A percentile compares a stretch with the other conserved stretches of the same genome.
These are phyloP conservation scores for Calophaca sinica DNA, from an alignment of 306 rosid genomes.

Conservation along the genomic window DNA sequence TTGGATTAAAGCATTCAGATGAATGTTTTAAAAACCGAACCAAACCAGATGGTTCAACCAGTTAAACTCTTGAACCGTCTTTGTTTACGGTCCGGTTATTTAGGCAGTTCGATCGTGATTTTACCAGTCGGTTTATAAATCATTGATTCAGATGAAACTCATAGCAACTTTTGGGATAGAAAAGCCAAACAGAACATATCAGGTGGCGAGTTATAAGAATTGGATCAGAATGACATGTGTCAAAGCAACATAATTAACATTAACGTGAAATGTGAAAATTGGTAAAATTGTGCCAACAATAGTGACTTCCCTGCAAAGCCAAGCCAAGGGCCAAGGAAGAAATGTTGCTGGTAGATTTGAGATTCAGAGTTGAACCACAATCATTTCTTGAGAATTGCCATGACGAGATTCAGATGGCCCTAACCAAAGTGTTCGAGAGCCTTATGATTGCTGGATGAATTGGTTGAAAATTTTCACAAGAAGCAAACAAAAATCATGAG, in stretches of 20 bases:
- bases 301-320: conserved; percentile 45
- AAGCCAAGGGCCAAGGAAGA: conserved; percentile 28
- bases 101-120: too few relatives aligned
- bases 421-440: conserved; percentile 7
- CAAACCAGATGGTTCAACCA: too few relatives aligned
- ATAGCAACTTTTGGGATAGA: background rate
- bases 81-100: too few relatives aligned
- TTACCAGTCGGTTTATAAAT: too few relatives aligned
- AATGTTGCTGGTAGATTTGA: background rate
- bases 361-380: conserved; percentile 17
- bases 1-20: background rate
- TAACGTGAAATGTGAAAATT: conserved; percentile 39
- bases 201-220: background rate
- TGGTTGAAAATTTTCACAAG: background rate
- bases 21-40: too few relatives aligned
- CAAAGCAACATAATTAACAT: too few relatives aligned
- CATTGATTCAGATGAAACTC: background rate
- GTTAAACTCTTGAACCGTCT: too few relatives aligned
- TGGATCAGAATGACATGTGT: background rate
- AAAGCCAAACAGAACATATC: background rate
- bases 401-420: background rate
- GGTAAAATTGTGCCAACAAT: background rate
- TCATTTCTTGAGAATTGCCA: conserved; percentile 19
- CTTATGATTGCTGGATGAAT: background rate
- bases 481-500: conserved; percentile 1